Evolutionary conservation across 2,329 filamentous ascomycete genomes (phyloP).

Genomic region (Zelopaecilomyces penicillatus): DNA sequence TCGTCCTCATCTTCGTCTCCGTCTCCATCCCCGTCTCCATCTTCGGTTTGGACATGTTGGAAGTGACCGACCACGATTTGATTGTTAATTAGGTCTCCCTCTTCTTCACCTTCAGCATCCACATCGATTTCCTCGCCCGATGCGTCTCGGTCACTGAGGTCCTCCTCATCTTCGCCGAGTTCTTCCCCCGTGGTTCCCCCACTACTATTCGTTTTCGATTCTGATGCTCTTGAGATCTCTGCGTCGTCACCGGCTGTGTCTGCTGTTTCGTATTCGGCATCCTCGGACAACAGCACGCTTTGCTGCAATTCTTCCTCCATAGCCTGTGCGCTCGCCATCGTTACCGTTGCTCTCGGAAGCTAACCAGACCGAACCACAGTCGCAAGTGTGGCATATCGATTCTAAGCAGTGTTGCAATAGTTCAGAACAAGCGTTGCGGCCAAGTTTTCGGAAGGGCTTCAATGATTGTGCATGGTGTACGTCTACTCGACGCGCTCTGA

Average conservation of each 20-base stretch:
- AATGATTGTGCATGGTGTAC: constrained; percentile 16
- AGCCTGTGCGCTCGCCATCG: constrained; percentile 43
- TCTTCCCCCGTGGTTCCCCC: constrained; percentile 2
- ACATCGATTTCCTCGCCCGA: constrained; percentile 29
- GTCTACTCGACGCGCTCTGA: constrained; percentile 2
- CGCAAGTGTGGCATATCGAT: constrained; percentile 23
- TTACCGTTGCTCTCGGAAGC: constrained; percentile 19
- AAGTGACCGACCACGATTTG: constrained; percentile 17
- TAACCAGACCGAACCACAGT: constrained; percentile 8
- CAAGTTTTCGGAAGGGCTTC: constrained; percentile 13
- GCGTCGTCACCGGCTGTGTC: constrained; percentile 22
- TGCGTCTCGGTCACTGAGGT: constrained; percentile 30
- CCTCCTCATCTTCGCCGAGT: constrained; percentile 23
- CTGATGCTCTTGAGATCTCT: constrained; percentile 14
- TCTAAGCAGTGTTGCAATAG: too few relatives aligned
- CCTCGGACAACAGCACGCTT: constrained; percentile 44
- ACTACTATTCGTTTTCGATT: background rate
- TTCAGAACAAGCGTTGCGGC: constrained; percentile 13
- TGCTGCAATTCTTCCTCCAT: constrained; percentile 52
- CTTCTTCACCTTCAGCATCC: constrained; percentile 33
- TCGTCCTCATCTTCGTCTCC: constrained; percentile 27
- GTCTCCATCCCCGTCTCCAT: constrained; percentile 23
- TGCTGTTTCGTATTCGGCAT: constrained; percentile 33
- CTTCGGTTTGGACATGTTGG: constrained; percentile 17
- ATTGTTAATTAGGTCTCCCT: constrained; percentile 23